Percentiles rank a stretch among this genome's conserved stretches.
These are phyloP conservation scores for Ramalina peruviana DNA, from an alignment of 495 filamentous ascomycete genomes.

Conservation along the genomic window DNA sequence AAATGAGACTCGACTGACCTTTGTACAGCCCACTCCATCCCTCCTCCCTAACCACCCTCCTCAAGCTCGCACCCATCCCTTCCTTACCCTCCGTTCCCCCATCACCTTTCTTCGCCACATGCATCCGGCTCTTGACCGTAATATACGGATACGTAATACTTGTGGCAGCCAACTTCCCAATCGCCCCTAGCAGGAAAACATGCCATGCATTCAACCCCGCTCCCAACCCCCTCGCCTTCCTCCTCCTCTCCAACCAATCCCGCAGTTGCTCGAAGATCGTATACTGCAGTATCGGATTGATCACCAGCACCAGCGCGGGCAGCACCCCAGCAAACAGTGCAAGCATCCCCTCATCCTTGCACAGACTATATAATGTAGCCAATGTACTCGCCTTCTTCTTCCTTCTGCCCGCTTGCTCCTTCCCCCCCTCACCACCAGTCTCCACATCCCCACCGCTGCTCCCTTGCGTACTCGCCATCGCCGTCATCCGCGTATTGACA, in stretches of 20 bases:
- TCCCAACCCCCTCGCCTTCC: conserved; percentile 22
- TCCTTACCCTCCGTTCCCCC: conserved; percentile 45
- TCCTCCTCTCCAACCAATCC: conserved; percentile 51
- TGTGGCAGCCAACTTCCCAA: conserved; percentile 90
- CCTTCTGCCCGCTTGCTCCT: conserved; percentile 13
- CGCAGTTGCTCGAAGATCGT: conserved; percentile 98
- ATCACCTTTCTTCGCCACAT: conserved; percentile 61
- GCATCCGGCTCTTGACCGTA: conserved; percentile 92
- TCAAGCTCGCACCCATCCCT: conserved; percentile 59
- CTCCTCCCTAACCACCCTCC: conserved; percentile 70
- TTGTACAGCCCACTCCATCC: conserved; percentile 84
- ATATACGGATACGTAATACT: conserved; percentile 96
- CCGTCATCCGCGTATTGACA: conserved; percentile 95
- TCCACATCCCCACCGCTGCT: conserved; percentile 23
- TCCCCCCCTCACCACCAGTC: background rate
- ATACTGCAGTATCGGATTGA: conserved; percentile 97
- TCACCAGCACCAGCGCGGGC: conserved; percentile 82
- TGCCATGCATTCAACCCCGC: conserved; percentile 54
- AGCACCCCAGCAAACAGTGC: conserved; percentile 87
- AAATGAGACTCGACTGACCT: conserved; percentile 38
- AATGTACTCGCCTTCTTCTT: conserved; percentile 52
- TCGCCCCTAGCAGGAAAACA: conserved; percentile 79
- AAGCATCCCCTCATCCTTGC: conserved; percentile 64
- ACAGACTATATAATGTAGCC: conserved; percentile 58
- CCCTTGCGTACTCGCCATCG: conserved; percentile 51